phyloP scores from a whole-genome alignment of 331 rosid genomes.

The Rosa hybrid region DNA sequence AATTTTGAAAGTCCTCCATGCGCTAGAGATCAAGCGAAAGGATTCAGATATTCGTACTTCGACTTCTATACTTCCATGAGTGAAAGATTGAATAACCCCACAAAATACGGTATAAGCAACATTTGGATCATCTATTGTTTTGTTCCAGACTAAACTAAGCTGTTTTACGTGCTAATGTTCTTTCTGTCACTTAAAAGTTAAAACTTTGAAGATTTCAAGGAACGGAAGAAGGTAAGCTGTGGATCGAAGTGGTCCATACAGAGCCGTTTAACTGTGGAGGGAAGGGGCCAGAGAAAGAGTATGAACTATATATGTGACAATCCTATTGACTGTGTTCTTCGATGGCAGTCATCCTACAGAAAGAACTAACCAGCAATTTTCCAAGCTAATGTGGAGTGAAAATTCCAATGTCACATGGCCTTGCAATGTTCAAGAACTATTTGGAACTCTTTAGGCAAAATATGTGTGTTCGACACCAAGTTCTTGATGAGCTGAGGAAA shows the following conservation, averaged over 20 bases:
- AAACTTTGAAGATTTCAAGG: conserved; percentile 19
- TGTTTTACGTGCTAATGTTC: not conserved
- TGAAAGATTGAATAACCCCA: conserved; percentile 15
- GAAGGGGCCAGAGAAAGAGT: not conserved
- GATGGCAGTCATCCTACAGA: conserved; percentile 19
- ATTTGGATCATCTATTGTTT: not conserved
- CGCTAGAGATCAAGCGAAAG: conserved; percentile 9
- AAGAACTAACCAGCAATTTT: not conserved
- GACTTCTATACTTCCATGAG: not conserved
- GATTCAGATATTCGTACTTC: conserved; percentile 27
- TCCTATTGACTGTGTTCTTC: conserved; percentile 10
- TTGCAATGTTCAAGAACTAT: not conserved
- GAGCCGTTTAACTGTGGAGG: conserved; percentile 11
- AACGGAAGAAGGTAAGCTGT: conserved; percentile 12
- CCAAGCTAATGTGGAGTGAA: conserved; percentile 9
- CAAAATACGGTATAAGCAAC: conserved; percentile 10
- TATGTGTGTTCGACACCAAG: not conserved
- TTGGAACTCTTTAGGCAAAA: not conserved
- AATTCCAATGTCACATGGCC: not conserved
- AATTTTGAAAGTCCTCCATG: conserved; percentile 5
- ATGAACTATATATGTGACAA: not conserved
- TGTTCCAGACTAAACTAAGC: not conserved
- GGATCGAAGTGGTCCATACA: not conserved
- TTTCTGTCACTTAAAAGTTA: not conserved
- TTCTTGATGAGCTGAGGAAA: not conserved